These are phyloP conservation scores for Curvularia verruculosa DNA, from an alignment of 2,329 filamentous ascomycete species.

Conservation along the genomic window DNA sequence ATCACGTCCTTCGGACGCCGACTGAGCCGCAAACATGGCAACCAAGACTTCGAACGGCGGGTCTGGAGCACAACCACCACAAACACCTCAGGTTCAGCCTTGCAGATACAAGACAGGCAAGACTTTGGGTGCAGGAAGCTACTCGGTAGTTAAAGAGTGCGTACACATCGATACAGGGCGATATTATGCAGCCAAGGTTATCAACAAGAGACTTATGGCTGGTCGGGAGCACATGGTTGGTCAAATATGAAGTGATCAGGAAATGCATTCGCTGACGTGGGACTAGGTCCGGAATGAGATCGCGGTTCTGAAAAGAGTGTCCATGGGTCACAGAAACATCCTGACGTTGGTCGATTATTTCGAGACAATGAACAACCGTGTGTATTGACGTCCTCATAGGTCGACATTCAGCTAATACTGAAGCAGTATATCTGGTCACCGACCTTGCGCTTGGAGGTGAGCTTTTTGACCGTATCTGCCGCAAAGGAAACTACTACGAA, in stretches of 20 bases:
- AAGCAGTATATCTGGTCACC: slow-evolving; percentile 86
- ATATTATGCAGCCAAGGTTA: slow-evolving; percentile 98
- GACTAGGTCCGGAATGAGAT: slow-evolving; percentile 95
- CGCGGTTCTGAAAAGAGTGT: slow-evolving; percentile 95
- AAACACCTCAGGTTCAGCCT: slow-evolving; percentile 74
- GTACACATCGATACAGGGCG: slow-evolving; percentile 97
- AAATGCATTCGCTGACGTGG: slow-evolving; percentile 16
- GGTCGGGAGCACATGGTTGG: slow-evolving; percentile 95
- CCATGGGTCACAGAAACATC: slow-evolving; percentile 98
- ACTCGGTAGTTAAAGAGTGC: slow-evolving; percentile 98
- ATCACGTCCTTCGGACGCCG: background rate
- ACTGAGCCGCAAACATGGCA: slow-evolving; percentile 1
- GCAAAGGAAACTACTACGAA: slow-evolving; percentile 98
- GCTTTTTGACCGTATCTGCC: slow-evolving; percentile 97
- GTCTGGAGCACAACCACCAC: slow-evolving; percentile 40
- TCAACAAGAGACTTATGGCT: slow-evolving; percentile 98
- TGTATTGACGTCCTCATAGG: slow-evolving; percentile 26
- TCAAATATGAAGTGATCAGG: background rate
- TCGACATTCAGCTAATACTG: slow-evolving; percentile 14
- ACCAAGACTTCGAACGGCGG: slow-evolving; percentile 42
- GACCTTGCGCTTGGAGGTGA: slow-evolving; percentile 96
- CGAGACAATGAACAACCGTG: slow-evolving; percentile 97
- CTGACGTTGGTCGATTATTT: slow-evolving; percentile 98
- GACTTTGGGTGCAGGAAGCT: slow-evolving; percentile 93
- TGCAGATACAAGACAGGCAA: slow-evolving; percentile 99